phyloP scores from a whole-genome alignment of 1,284 basidiomycete species.

The Anthracocystis walkeri region DNA sequence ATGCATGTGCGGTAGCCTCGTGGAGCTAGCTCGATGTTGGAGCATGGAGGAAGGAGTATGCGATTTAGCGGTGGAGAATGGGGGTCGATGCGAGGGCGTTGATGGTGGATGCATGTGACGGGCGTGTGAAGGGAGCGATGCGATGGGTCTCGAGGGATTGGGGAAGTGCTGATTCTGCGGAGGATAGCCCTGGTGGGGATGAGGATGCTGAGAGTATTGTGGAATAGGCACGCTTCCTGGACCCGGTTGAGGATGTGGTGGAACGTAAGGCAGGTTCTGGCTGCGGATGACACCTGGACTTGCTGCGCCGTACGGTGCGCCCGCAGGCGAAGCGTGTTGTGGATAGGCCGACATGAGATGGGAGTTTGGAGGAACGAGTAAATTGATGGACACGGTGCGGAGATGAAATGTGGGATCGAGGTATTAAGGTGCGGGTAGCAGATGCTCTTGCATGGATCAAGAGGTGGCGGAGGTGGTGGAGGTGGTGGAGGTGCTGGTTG shows the following conservation, averaged over 20 bases:
- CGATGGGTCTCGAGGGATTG: conserved; percentile 27
- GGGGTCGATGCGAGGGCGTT: conserved; percentile 16
- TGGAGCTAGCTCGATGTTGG: conserved; percentile 19
- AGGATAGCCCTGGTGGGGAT: conserved; percentile 27
- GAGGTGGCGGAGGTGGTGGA: neutral
- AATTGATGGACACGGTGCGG: conserved; percentile 6
- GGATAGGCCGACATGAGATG: conserved; percentile 37
- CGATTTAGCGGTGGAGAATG: conserved; percentile 5
- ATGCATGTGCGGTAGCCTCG: conserved; percentile 2
- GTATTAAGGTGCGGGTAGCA: neutral
- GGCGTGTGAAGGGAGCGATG: conserved; percentile 24
- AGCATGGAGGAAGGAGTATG: conserved; percentile 23
- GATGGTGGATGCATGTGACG: conserved; percentile 33
- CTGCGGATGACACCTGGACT: conserved; percentile 35
- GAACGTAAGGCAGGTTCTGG: conserved; percentile 32
- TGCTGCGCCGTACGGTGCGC: conserved; percentile 14
- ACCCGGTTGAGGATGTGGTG: conserved; percentile 18
- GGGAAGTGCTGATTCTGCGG: conserved; percentile 23
- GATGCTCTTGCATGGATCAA: neutral
- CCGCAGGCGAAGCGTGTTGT: conserved; percentile 37
- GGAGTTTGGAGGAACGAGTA: conserved; percentile 5
- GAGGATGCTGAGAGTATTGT: conserved; percentile 24
- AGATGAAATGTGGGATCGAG: conserved; percentile 42
- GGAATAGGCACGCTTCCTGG: conserved; percentile 7
- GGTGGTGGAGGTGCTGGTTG: neutral